A percentile compares a stretch with the other conserved stretches of the same genome.
These are phyloP conservation scores for Somion occarium DNA, from an alignment of 1,284 basidiomycete species.

Conservation along the genomic window DNA sequence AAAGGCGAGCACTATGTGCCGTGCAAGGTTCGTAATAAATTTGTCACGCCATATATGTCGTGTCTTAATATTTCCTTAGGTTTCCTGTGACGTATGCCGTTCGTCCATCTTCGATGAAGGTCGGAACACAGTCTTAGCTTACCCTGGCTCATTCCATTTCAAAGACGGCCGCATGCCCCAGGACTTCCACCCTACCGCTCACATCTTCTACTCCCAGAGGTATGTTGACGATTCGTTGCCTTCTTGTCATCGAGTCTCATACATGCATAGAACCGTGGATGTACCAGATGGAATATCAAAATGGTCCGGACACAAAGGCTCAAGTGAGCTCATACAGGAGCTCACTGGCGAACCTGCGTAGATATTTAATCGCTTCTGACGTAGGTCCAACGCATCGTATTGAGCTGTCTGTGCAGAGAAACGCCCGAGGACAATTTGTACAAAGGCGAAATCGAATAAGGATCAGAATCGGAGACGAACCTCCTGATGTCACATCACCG, in stretches of 20 bases:
- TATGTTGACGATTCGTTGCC: constrained; percentile 4
- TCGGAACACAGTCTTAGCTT: constrained; percentile 29
- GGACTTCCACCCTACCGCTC: constrained; percentile 28
- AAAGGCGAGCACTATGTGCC: constrained; percentile 25
- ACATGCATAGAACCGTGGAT: constrained; percentile 29
- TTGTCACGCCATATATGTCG: neutral
- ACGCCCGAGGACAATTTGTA: too few relatives aligned
- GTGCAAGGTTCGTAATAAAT: constrained; percentile 24
- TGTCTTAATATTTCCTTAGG: constrained; percentile 13
- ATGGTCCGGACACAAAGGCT: constrained; percentile 29
- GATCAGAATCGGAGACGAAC: too few relatives aligned
- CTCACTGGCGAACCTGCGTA: constrained; percentile 20
- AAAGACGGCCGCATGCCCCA: constrained; percentile 21
- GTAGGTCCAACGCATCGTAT: too few relatives aligned
- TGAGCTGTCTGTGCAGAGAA: too few relatives aligned
- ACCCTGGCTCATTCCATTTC: constrained; percentile 28
- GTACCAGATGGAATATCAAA: constrained; percentile 29
- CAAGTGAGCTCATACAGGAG: constrained; percentile 25
- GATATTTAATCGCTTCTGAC: neutral
- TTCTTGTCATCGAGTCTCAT: neutral
- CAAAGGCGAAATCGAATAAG: too few relatives aligned
- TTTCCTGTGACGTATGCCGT: constrained; percentile 29
- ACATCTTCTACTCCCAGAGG: constrained; percentile 29
- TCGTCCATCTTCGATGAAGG: constrained; percentile 33
- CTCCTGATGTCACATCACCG: too few relatives aligned